Evolutionary conservation across 352 stramenopile genomes (phyloP), one percentile per base, ranked within the genome.

Genomic region (Phytophthora pinifolia): DNA sequence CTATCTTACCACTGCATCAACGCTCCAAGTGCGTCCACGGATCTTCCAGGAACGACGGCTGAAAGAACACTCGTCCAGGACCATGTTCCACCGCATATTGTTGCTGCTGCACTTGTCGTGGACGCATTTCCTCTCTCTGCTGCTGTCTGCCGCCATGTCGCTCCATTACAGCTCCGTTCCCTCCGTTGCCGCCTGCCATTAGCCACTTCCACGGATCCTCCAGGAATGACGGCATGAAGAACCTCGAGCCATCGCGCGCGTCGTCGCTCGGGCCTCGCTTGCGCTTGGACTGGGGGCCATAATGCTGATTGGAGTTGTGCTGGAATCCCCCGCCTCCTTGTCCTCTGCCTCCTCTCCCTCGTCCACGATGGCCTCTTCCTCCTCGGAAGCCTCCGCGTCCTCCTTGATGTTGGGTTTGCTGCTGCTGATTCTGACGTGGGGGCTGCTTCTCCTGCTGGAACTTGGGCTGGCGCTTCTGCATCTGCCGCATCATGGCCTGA

Each of bases 211-310:
- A 91, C 14, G 81, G 81, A 42, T 91, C 73, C 50, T 88, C 64
- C 25, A 91, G 62, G 41, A 72, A 89, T 20, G 81, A 91, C 20
- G 72, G 66, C 61, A 83, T 27, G 56, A 88, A 91, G 48, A 90
- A 86, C 10, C 74, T 69, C 29, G 72, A 70, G 0, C 54, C 55
- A 20, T 82, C 72, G 12, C 31, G 63, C n/a, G 53, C 50, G n/a
- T 80, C 76, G 15, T 78, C 68, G 37, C 65, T 84, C 6, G 53
- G 51, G 27, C 62, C 66, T 64, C 66, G 58, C 38, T 81, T 84
- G 44, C 77, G 70, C 38, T 86, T 86, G 49, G 71, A 68, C 8
- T 64, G 60, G 3, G 60, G 44, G 1, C 54, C 41, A n/a, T 49
- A 36, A 10, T 65, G 42, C n/a, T 60, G 59, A 33, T 54, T 53